Percentiles rank a stretch among this genome's conserved stretches.
These are phyloP conservation scores for Naganishia friedmannii DNA, from an alignment of 768 basidiomycete species.

Conservation along the genomic window DNA sequence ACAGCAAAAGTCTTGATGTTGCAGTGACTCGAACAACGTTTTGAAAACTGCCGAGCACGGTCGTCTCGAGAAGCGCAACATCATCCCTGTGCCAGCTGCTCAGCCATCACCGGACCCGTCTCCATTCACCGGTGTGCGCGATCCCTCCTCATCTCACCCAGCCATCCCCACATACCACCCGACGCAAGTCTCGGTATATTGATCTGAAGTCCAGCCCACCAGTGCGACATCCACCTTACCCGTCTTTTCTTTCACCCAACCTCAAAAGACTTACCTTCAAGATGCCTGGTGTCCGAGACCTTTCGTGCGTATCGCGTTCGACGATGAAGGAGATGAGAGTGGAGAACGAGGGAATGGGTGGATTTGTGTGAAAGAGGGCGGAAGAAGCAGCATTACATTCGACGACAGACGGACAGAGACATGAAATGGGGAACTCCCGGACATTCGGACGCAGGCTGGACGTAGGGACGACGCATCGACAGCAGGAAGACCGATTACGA, in stretches of 20 bases:
- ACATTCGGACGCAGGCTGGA: slow-evolving; percentile 10
- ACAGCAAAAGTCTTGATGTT: background rate
- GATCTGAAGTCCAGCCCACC: slow-evolving; percentile 10
- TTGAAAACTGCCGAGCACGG: too few species aligned
- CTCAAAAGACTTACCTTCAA: slow-evolving; percentile 40
- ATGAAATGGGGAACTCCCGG: slow-evolving; percentile 18
- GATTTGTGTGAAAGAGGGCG: background rate
- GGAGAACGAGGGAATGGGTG: background rate
- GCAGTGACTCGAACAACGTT: background rate
- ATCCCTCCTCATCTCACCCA: background rate
- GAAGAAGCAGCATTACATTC: slow-evolving; percentile 5
- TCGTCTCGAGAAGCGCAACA: too few species aligned
- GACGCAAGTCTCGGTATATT: background rate
- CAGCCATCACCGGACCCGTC: background rate
- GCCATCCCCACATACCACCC: background rate
- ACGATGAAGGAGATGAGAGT: background rate
- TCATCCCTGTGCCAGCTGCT: too few species aligned
- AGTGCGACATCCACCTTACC: background rate
- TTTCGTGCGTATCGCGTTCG: slow-evolving; percentile 51
- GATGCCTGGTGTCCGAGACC: slow-evolving; percentile 58
- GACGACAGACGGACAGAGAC: slow-evolving; percentile 23
- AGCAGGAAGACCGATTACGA: background rate
- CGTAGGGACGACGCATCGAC: background rate
- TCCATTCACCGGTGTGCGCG: background rate
- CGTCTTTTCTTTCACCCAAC: background rate